A percentile compares a stretch with the other conserved stretches of the same genome.
These are phyloP conservation scores for Benincasa hispida DNA, from an alignment of 306 rosid genomes.

Conservation along the genomic window DNA sequence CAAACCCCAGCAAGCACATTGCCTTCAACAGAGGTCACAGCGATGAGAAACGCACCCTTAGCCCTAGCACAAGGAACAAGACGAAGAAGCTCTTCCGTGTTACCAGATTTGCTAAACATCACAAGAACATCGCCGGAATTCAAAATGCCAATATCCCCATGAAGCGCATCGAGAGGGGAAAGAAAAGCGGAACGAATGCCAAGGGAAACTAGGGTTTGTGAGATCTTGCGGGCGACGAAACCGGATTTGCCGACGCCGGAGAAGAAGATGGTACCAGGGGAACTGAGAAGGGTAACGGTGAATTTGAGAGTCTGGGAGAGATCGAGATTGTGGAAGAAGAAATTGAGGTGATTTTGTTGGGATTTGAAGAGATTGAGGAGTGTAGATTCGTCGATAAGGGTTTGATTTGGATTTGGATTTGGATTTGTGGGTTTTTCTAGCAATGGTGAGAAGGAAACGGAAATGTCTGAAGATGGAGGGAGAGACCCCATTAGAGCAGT, in stretches of 20 bases:
- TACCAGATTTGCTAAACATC: slow-evolving; percentile 82
- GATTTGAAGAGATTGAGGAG: slow-evolving; percentile 64
- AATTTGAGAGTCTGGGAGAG: slow-evolving; percentile 75
- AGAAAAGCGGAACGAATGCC: slow-evolving; percentile 69
- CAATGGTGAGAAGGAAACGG: neutral
- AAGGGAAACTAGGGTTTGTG: slow-evolving; percentile 91
- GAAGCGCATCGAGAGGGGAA: slow-evolving; percentile 90
- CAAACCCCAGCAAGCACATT: slow-evolving; percentile 43
- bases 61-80: slow-evolving; percentile 85
- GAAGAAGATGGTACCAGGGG: slow-evolving; percentile 77
- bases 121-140: slow-evolving; percentile 46
- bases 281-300: slow-evolving; percentile 52
- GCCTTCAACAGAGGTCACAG: slow-evolving; percentile 59
- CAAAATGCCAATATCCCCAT: slow-evolving; percentile 90
- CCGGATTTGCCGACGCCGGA: slow-evolving; percentile 96
- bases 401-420: neutral
- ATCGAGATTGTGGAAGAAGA: slow-evolving; percentile 73
- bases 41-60: slow-evolving; percentile 48
- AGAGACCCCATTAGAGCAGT: slow-evolving; percentile 31
- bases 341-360: slow-evolving; percentile 86
- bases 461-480: slow-evolving; percentile 9
- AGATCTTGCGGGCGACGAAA: slow-evolving; percentile 91
- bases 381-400: slow-evolving; percentile 38
- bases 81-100: slow-evolving; percentile 77
- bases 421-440: slow-evolving; percentile 8